A percentile compares a stretch with the other conserved stretches of the same genome.
phyloP scores from a whole-genome alignment of 148 eudicot species.

The Diospyros lotus region DNA sequence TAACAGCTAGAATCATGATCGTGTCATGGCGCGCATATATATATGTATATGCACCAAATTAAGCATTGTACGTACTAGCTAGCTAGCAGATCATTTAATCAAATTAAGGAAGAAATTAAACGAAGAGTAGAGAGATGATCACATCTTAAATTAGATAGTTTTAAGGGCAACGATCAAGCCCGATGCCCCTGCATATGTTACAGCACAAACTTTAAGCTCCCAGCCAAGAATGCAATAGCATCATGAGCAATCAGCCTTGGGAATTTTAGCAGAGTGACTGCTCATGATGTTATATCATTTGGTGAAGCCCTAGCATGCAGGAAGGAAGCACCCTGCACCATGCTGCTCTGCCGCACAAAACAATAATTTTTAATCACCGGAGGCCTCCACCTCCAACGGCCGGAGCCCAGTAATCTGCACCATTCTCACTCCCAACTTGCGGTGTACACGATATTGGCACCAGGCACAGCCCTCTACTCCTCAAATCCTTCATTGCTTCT shows the following conservation, averaged over 20 bases:
- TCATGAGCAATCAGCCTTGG: constrained; percentile 94
- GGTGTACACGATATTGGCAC: constrained; percentile 81
- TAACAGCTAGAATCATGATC: no score
- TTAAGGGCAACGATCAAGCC: no score
- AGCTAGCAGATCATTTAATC: no score
- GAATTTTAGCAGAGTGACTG: constrained; percentile 68
- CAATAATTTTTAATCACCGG: constrained; percentile 23
- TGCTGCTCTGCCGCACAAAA: constrained; percentile 4
- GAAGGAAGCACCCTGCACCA: not conserved
- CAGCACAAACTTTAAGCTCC: no score
- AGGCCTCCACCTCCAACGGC: constrained; percentile 53
- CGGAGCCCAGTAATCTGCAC: constrained; percentile 91
- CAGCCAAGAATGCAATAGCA: constrained; percentile 34
- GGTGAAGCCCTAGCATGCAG: constrained; percentile 3
- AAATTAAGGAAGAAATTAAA: no score
- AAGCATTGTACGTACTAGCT: no score
- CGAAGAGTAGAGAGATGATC: no score
- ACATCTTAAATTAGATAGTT: no score
- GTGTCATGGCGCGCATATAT: no score
- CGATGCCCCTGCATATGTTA: no score
- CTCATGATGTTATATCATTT: constrained; percentile 83
- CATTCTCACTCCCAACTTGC: constrained; percentile 81
- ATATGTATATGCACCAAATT: no score
- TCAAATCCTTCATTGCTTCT: constrained; percentile 56
- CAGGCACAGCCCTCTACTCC: constrained; percentile 84